These are phyloP conservation scores for Talaromyces stipitatus DNA, from an alignment of 495 filamentous ascomycete species.

Conservation along the genomic window DNA sequence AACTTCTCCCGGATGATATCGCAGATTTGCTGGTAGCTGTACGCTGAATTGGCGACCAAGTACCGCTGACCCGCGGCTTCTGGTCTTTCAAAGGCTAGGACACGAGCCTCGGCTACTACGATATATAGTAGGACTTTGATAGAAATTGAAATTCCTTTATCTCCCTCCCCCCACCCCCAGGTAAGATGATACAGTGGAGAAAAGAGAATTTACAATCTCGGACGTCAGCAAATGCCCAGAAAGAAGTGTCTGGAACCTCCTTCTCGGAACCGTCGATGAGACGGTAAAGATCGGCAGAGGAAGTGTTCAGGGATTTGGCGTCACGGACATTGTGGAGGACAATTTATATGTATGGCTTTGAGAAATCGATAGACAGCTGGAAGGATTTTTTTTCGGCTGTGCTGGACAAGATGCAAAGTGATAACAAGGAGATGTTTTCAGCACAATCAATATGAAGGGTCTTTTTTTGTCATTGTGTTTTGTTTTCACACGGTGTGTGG, in stretches of 20 bases:
- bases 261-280: too few species aligned
- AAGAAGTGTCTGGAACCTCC: too few species aligned
- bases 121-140: too few species aligned
- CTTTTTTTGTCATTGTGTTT: not conserved
- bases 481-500: not conserved
- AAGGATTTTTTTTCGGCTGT: not conserved
- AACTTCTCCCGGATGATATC: not conserved
- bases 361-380: not conserved
- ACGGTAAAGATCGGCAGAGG: too few species aligned
- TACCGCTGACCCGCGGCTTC: not conserved
- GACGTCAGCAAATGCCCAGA: too few species aligned
- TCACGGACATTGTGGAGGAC: too few species aligned
- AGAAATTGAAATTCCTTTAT: too few species aligned
- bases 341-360: conserved; percentile 2
- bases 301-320: too few species aligned
- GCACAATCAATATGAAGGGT: not conserved
- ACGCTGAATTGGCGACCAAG: not conserved
- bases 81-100: not conserved
- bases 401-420: not conserved
- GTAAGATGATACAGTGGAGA: too few species aligned
- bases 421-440: not conserved
- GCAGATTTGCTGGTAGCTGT: not conserved
- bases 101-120: too few species aligned
- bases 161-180: too few species aligned
- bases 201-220: too few species aligned